Base-by-base conservation (phyloP, 2,329 filamentous ascomycete species). In the Aspergillus nomiae region DNA sequence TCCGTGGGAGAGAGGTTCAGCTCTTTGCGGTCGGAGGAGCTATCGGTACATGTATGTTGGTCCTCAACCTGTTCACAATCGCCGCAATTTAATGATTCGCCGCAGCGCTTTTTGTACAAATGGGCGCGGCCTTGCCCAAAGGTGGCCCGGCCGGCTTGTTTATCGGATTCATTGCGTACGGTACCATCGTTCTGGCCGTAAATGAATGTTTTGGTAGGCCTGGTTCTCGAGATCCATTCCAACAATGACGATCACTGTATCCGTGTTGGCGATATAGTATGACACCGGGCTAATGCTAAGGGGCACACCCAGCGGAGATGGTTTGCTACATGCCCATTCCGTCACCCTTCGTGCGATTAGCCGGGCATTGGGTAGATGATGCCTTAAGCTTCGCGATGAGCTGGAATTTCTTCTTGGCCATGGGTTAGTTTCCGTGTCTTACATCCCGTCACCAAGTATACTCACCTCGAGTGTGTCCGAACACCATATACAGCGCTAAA, bases 101-200 rank as follows among this genome's bases (percentile, higher is more conserved):
- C 41, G 30, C 28, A 70, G 69, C 70, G n/a, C 59, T 73, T 2
- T 73, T 69, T 46, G 70, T 73, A 16, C 69, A 70, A 57, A 79
- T 78, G 69, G 77, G 76, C 16, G 70, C 69, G 10, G 69, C 69
- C 0, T 69, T 78, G 0, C 72, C 74, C 9, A 76, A 78, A 50
- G 71, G 71, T 0, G 77, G 77, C 5, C 76, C 77, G 0, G 77
- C 72, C 0, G 70, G 75, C 1, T 67, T 79, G 11, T 73, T 79
- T 48, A 57, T 78, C 3, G 76, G 74, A 0, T 70, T 71, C 53
- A 12, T 70, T 2, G 60, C 63, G 5, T 68, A 67, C 38, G 63
- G 65, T 28, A 61, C 69, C 10, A 67, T 78, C 41, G 65, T 77
- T 64, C 63, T 76, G 62, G 56, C 70, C 2, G 75, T 78, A 7